These are phyloP conservation scores for Lactarius pseudohatsudake DNA, from an alignment of 768 basidiomycete genomes.

Conservation along the genomic window DNA sequence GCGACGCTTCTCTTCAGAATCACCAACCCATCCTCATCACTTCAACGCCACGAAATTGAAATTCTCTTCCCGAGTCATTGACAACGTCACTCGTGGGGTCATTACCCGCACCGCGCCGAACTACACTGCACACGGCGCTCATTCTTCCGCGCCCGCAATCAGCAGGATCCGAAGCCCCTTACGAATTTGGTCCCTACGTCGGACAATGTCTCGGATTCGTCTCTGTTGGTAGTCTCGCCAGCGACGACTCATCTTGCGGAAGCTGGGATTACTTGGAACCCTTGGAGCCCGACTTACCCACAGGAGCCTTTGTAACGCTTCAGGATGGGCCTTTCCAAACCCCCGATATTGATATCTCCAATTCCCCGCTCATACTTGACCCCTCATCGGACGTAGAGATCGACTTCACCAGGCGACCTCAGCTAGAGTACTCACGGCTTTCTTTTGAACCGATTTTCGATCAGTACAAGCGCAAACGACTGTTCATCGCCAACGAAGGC, in stretches of 20 bases:
- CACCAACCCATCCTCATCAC: background rate
- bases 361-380: background rate
- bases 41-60: background rate
- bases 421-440: background rate
- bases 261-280: slow-evolving; percentile 10
- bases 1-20: no score
- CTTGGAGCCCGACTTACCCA: slow-evolving; percentile 2
- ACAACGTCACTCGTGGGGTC: background rate
- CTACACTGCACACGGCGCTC: background rate
- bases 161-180: background rate
- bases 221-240: slow-evolving; percentile 7
- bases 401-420: background rate
- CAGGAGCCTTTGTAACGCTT: slow-evolving; percentile 1
- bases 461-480: slow-evolving; percentile 21
- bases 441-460: background rate
- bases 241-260: background rate
- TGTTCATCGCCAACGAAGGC: slow-evolving; percentile 14
- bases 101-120: background rate
- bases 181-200: background rate
- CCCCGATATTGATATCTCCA: background rate
- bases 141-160: background rate
- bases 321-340: background rate
- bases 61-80: background rate
- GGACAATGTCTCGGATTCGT: slow-evolving; percentile 11
- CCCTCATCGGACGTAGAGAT: slow-evolving; percentile 1